A percentile compares a stretch with the other conserved stretches of the same genome.
These are phyloP conservation scores for Eucalyptus camaldulensis DNA, from an alignment of 345 rosid genomes.

Conservation along the genomic window DNA sequence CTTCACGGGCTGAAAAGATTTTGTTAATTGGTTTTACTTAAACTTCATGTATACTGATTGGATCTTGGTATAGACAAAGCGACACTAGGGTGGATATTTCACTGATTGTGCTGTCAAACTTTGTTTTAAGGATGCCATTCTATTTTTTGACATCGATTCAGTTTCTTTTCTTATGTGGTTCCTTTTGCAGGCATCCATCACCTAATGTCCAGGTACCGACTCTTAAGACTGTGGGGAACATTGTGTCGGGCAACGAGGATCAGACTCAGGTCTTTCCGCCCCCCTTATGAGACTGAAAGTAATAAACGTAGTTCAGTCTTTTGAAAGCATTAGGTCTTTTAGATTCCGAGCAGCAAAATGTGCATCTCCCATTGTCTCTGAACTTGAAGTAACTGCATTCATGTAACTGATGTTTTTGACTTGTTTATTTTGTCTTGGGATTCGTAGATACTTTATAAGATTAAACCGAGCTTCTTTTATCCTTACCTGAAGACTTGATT, in stretches of 20 bases:
- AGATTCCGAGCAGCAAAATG: neutral
- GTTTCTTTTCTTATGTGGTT: neutral
- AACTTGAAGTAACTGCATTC: neutral
- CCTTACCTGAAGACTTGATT: neutral
- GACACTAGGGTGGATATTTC: neutral
- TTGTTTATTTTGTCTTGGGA: neutral
- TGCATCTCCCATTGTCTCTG: neutral
- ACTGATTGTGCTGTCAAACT: neutral
- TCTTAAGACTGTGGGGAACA: conserved; percentile 63
- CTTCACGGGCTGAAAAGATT: neutral
- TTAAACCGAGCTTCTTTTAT: neutral
- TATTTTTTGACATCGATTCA: neutral
- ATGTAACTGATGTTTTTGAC: neutral
- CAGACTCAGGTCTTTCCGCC: conserved; percentile 55
- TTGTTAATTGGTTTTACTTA: neutral
- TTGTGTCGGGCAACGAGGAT: conserved; percentile 70
- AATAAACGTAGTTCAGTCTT: neutral
- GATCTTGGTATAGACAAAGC: neutral
- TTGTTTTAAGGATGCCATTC: neutral
- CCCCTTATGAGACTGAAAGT: neutral
- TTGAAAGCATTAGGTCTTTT: neutral
- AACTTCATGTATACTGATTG: neutral
- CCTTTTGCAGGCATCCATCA: conserved; percentile 51
- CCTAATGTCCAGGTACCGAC: conserved; percentile 62
- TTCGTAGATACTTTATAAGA: neutral